Evolutionary conservation across 75 land plant species (phyloP), one percentile per base, ranked within the genome.

Genomic region (Selaginella moellendorffii): DNA sequence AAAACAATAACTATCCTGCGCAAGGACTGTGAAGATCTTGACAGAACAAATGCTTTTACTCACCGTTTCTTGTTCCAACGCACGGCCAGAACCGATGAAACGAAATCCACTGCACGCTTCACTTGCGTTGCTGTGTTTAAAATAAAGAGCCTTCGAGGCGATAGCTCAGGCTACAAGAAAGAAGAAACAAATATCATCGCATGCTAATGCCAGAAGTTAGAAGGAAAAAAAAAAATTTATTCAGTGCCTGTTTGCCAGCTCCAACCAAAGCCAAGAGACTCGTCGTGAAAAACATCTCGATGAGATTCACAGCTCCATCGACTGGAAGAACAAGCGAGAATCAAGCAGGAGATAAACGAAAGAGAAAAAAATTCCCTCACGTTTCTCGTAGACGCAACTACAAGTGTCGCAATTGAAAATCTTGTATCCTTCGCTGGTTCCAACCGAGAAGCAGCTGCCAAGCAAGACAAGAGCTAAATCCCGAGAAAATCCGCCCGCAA

Each of bases 241-340:
- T 2, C 9, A 56, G 59, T 21, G 25, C 59, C 89, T 86, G 86
- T 31, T 87, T 85, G 19, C 91, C 91, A 66, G 91, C 84, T 54
- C 91, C 91, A 52, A 87, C 91, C 59, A 87, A 69, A 28, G 83
- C 85, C 31, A 87, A 69, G 51, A 87, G 78, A 65, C 76, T 87
- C 29, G 85, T 63, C 66, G 81, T 79, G 62, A 68, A 85, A 29
- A 85, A 79, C 92, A 87, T 87, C 63, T 87, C 92, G 60, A 80
- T 88, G 72, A 85, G 78, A 54, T 27, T 73, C 22, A 82, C 70
- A 17, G 78, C 83, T 20, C 92, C 92, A 63, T 76, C 62, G 54
- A 68, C 91, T 84, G 14, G 46, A 5, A 36, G 69, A 12, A 56
- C 24, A 19, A 56, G 31, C 51, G 14, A 17, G n/a, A 62, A 62